Base-by-base conservation (phyloP, 2,329 filamentous ascomycete genomes). In the Colletotrichum incanum region DNA sequence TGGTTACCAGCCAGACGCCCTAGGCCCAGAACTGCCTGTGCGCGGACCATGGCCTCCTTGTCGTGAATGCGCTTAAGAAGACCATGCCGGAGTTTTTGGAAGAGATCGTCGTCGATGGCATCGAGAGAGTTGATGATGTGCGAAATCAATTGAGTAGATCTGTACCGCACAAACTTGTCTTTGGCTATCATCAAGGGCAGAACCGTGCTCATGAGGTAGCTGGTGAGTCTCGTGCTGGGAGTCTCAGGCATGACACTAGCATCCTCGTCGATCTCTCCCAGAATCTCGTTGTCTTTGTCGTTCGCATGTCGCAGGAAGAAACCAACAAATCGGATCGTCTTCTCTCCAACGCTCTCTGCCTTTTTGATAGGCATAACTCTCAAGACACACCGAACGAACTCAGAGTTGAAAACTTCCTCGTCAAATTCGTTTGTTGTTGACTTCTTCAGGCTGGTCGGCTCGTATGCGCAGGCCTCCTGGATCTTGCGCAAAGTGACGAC, bases 101-200 rank as follows among this genome's bases (percentile, higher is more conserved):
- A 99, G 14, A 98, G 84, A 60, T 96, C 94, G 79, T 98, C 95
- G 77, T 98, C 96, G 76, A 98, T 94, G 2, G 94, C 92, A 74
- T 97, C 94, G 34, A 99, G 87, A 16, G 93, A 96, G 83, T 98
- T 98, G 83, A 99, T 93, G 74, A 98, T 92, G 80, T 98, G 94
- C 2, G 95, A 93, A 65, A 97, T 91, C 64, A 98, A 90, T 80
- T 99, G 96, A 0, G 96, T 97, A 5, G 95, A 91, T 71, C 96
- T 89, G 82, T 94, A 99, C 71, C 96, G 91, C 58, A 98, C 93
- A 71, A 93, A 93, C 82, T 98, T 98, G 83, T 99, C 96, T 83
- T 98, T 98, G 54, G 93, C 91, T 12, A 88, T 89, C 72, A 98
- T 86, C n/a, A 98, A 84, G 6, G 93, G 93, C 3, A 97, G 85